These are phyloP conservation scores for Pinguiococcus pyrenoidosus DNA, from an alignment of 108 stramenopile genomes.

Conservation along the genomic window DNA sequence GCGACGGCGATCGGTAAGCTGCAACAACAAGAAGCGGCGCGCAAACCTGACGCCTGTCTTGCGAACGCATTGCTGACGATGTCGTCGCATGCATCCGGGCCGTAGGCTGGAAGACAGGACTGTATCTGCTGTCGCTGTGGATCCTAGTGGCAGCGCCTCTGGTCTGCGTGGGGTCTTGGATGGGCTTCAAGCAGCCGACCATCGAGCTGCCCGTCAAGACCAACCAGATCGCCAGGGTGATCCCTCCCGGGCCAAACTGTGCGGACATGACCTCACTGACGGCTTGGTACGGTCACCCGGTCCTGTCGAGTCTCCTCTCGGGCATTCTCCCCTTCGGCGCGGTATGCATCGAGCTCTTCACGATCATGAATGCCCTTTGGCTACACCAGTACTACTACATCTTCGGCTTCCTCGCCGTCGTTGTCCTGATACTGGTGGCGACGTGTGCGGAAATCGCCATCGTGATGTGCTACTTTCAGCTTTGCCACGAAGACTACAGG, in stretches of 20 bases:
- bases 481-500: slow-evolving; percentile 89
- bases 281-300: slow-evolving; percentile 57
- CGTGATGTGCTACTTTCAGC: slow-evolving; percentile 93
- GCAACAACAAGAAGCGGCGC: no score
- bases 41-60: no score
- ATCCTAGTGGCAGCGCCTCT: slow-evolving; percentile 73
- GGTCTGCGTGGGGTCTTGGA: slow-evolving; percentile 84
- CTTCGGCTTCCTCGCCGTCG: slow-evolving; percentile 90
- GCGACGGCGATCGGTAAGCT: no score
- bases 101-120: slow-evolving; percentile 62
- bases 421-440: slow-evolving; percentile 69
- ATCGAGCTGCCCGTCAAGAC: slow-evolving; percentile 66
- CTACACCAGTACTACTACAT: slow-evolving; percentile 90
- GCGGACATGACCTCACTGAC: no score
- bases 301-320: slow-evolving; percentile 60
- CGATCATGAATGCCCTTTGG: slow-evolving; percentile 98
- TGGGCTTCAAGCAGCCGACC: slow-evolving; percentile 69
- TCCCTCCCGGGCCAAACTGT: no score
- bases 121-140: slow-evolving; percentile 73
- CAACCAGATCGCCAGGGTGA: slow-evolving; percentile 76
- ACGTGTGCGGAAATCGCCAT: slow-evolving; percentile 91
- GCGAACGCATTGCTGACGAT: no score
- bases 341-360: slow-evolving; percentile 91
- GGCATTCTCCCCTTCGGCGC: slow-evolving; percentile 96
- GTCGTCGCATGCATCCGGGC: slow-evolving; percentile 73